These are phyloP conservation scores for Fusarium verticillioides DNA, from an alignment of 2,329 filamentous ascomycete genomes.

Conservation along the genomic window DNA sequence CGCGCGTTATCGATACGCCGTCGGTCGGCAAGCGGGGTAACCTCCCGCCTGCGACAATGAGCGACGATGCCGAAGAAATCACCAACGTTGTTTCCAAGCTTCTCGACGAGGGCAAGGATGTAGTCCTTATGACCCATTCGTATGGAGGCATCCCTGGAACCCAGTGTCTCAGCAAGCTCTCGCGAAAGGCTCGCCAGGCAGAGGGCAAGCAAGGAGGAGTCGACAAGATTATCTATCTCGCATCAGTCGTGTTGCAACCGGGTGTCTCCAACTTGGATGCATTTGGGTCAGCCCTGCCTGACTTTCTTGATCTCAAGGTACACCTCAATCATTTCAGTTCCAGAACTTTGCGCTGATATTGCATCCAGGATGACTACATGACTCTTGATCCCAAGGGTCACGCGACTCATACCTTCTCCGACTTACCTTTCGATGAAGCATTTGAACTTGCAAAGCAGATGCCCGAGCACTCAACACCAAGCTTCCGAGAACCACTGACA, in stretches of 20 bases:
- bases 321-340: accelerated
- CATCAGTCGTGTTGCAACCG: conserved; percentile 8
- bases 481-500: conserved; percentile 24
- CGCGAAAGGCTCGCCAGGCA: neutral
- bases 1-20: neutral
- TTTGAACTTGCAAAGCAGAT: conserved; percentile 12
- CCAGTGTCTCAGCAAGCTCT: conserved; percentile 6
- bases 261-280: conserved; percentile 5
- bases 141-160: conserved; percentile 29
- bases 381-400: neutral
- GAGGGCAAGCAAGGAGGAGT: conserved; percentile 14
- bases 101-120: neutral
- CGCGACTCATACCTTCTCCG: conserved; percentile 7
- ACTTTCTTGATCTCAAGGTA: neutral
- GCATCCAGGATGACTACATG: conserved; percentile 16
- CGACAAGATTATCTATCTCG: conserved; percentile 14
- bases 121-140: conserved; percentile 21
- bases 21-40: conserved; percentile 13
- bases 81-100: conserved; percentile 1
- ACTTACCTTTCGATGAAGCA: conserved; percentile 11
- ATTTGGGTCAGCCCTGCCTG: conserved; percentile 6
- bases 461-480: conserved; percentile 19
- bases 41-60: conserved; percentile 16
- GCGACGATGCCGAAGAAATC: conserved; percentile 15
- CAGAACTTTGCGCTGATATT: accelerated